Base-by-base conservation (phyloP, 805 yeast genomes). In the Kodamaea lidongshanica region DNA sequence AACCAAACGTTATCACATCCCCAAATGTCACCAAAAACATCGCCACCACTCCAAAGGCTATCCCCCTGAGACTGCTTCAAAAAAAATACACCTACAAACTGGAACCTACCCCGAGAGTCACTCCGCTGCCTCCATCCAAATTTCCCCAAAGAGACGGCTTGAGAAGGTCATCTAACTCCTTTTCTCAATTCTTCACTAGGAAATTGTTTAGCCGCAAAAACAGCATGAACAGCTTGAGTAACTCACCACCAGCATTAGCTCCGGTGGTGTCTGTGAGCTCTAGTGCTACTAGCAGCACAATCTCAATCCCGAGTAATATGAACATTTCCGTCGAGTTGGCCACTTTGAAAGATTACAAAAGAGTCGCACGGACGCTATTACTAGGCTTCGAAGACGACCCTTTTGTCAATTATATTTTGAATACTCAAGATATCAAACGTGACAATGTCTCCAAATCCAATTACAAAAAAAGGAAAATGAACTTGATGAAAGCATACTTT, bases 301-400 rank as follows among this genome's bases (percentile, higher is more conserved):
- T 38, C 23, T 35, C 39, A n/a, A 37, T 40, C 23, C 44, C 44
- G 12, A 28, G 28, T 27, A 27, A 36, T 12, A 25, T 39, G 26
- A 34, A 37, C 27, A 33, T 40, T 14, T 33, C 38, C n/a, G 38
- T 40, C 23, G 41, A 35, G 12, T 19, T 32, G 27, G 34, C 30
- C 35, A 25, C 45, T 42, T 48, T 57, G 19, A 67, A 71, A 30
- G 78, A 73, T 40, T 74, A 71, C 42, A 68, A 65, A 37, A 61
- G 73, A 35, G 76, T 76, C 16, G 78, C 79, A 14, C 60, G 60
- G 34, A 72, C 78, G 6, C 56, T 74, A 31, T 62, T 64, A 32
- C 52, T 70, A 32, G 72, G 77, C 4, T 74, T 74, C 45, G 67
- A 64, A 40, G 67, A 70, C 30, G 80, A 74, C 48, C 65, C 72